A percentile compares a stretch with the other conserved stretches of the same genome.
phyloP scores from a whole-genome alignment of 495 filamentous ascomycete species.

The Neurospora cerealis region DNA sequence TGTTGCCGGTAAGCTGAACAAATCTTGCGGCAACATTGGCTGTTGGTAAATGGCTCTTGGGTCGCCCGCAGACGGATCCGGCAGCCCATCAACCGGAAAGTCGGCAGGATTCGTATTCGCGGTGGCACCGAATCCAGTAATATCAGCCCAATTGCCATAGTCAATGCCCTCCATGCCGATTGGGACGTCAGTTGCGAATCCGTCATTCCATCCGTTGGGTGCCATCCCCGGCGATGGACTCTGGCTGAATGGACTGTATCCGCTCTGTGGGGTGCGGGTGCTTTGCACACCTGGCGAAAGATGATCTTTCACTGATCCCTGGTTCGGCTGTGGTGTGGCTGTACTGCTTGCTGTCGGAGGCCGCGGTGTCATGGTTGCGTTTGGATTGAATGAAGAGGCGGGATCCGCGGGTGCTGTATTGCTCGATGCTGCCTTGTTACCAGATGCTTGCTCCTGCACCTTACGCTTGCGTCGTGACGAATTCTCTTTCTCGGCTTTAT shows the following conservation, averaged over 20 bases:
- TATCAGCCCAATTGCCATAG: constrained; percentile 38
- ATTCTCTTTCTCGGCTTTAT: constrained; percentile 77
- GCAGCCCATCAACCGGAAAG: constrained; percentile 17
- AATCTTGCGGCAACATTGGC: constrained; percentile 89
- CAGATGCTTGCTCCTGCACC: constrained; percentile 37
- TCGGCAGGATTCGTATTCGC: neutral
- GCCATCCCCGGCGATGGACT: constrained; percentile 22
- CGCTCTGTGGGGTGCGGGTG: constrained; percentile 23
- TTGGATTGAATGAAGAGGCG: constrained; percentile 21
- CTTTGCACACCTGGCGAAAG: constrained; percentile 32
- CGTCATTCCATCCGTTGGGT: constrained; percentile 21
- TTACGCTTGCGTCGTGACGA: constrained; percentile 74
- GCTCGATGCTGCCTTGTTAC: constrained; percentile 6
- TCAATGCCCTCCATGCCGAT: constrained; percentile 18
- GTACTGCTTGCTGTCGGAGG: constrained; percentile 21
- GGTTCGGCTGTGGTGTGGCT: constrained; percentile 25
- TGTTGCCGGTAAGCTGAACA: constrained; percentile 94
- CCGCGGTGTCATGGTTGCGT: constrained; percentile 22
- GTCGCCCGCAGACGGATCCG: constrained; percentile 27
- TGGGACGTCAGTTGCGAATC: constrained; percentile 9
- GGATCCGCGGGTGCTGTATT: constrained; percentile 15
- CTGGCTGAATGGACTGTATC: constrained; percentile 24
- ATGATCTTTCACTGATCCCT: constrained; percentile 19
- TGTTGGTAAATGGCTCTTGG: constrained; percentile 47
- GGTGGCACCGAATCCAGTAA: constrained; percentile 32